Evolutionary conservation across 2,329 filamentous ascomycete species (phyloP).

Genomic region (Aschersonia sp.): DNA sequence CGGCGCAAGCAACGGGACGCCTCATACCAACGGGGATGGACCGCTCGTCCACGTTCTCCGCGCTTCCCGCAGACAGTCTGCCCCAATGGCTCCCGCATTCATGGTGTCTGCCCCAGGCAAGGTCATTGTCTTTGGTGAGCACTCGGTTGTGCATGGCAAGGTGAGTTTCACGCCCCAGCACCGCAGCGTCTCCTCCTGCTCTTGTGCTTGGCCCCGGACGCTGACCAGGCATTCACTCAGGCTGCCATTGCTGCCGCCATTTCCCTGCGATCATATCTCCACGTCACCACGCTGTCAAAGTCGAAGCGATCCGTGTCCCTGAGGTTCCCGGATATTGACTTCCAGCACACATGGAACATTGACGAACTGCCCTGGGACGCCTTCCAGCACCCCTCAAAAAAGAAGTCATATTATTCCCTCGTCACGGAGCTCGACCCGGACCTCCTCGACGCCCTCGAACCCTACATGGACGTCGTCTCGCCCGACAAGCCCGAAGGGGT

Average conservation of each 20-base stretch:
- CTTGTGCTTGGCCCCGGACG: too few species aligned
- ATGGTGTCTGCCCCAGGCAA: conserved; percentile 98
- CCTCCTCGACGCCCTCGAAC: conserved; percentile 65
- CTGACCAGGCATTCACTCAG: conserved; percentile 21
- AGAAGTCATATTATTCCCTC: conserved; percentile 88
- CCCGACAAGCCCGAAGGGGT: conserved; percentile 48
- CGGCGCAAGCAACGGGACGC: conserved; percentile 11
- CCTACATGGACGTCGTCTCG: conserved; percentile 62
- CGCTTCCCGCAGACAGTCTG: conserved; percentile 41
- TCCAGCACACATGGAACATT: conserved; percentile 89
- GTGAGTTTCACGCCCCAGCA: conserved; percentile 24
- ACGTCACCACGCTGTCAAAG: conserved; percentile 87
- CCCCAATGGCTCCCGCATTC: conserved; percentile 69
- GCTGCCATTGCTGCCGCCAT: conserved; percentile 90
- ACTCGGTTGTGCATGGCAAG: conserved; percentile 96
- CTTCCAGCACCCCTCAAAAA: conserved; percentile 71
- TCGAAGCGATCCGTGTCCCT: conserved; percentile 77
- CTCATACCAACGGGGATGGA: conserved; percentile 20
- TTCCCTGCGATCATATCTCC: conserved; percentile 87
- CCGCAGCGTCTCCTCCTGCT: too few species aligned
- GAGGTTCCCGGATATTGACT: conserved; percentile 78
- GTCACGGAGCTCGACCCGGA: conserved; percentile 75
- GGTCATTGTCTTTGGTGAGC: conserved; percentile 95
- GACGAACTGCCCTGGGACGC: conserved; percentile 75
- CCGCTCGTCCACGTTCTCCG: conserved; percentile 20